Evolutionary conservation across 2,329 filamentous ascomycete genomes (phyloP), one percentile per base, ranked within the genome.

Genomic region (Calonectria henricotiae): DNA sequence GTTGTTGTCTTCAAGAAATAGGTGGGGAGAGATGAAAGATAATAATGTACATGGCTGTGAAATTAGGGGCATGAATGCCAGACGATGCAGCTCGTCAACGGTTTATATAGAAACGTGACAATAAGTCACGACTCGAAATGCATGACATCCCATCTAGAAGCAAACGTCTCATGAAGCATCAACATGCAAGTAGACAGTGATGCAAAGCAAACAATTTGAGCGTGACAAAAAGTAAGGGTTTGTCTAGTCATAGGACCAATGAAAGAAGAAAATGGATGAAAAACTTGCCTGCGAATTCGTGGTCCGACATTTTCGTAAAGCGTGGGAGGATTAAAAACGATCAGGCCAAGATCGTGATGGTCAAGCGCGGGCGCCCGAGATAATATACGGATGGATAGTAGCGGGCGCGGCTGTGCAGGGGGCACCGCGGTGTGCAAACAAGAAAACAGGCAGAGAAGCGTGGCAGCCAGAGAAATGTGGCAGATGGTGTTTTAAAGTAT

Each of bases 221-320:
- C 9, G 39, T 61, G 55, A 61, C 39, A 20, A 30, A 44, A n/a
- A n/a, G n/a, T 23, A 15, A 30, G 23, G 25, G 37, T 27, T 27
- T 6, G 27, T 11, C 23, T 23, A 32, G 39, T 44, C 25, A 43
- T 27, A 8, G 13, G 47, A n/a, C 39, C 8, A 43, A 20, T 37
- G 32, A 44, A 15, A 44, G 39, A 30, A 32, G 15, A 27, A 35
- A 62, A 68, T 63, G 12, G 62, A 64, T 61, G 58, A 60, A 55
- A 58, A 35, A 84, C 89, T 83, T 79, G 91, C 90, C 87, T 82
- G 86, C 87, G 83, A 91, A 90, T 80, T 92, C 90, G 81, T 91
- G 88, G 77, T 92, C 90, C 68, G 90, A 92, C 90, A 92, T 92
- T 72, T 54, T 83, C 76, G 58, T 17, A 55, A 63, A 58, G 61